These are phyloP conservation scores for Coix lacrymajobi DNA, from an alignment of 176 grass and related monocot species.

Conservation along the genomic window DNA sequence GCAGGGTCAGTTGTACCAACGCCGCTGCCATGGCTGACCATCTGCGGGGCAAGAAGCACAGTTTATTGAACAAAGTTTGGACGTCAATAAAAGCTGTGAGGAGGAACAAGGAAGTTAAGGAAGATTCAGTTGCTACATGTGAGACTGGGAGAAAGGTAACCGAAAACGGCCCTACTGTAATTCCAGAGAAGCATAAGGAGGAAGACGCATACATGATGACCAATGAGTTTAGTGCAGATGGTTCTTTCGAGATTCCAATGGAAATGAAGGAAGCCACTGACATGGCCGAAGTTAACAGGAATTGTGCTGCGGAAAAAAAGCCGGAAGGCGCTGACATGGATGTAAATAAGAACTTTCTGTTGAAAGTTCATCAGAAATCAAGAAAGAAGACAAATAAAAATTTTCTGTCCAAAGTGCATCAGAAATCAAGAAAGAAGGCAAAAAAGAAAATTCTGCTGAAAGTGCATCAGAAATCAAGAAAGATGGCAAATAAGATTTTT, in stretches of 20 bases:
- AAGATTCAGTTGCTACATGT: background rate
- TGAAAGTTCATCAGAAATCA: background rate
- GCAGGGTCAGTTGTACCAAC: conserved; percentile 34
- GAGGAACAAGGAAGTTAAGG: background rate
- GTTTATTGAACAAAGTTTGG: conserved; percentile 33
- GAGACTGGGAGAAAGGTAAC: background rate
- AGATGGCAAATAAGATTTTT: background rate
- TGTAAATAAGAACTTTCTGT: background rate
- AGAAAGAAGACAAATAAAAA: background rate
- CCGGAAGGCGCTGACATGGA: too few relatives aligned
- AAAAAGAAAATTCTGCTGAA: background rate
- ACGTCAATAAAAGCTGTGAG: conserved; percentile 14
- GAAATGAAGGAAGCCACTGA: background rate
- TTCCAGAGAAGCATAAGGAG: background rate
- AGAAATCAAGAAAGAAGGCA: background rate
- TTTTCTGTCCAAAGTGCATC: background rate
- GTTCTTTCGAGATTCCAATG: background rate
- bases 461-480: background rate
- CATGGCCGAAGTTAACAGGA: background rate
- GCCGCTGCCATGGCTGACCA: conserved; percentile 27
- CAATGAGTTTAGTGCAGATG: background rate
- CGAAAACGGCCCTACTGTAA: background rate
- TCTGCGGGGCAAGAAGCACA: conserved; percentile 43
- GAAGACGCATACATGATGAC: background rate
- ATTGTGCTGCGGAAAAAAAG: too few relatives aligned